Conservation (phyloP, 106 monocot species). For the Apostasia ramifera region DNA sequence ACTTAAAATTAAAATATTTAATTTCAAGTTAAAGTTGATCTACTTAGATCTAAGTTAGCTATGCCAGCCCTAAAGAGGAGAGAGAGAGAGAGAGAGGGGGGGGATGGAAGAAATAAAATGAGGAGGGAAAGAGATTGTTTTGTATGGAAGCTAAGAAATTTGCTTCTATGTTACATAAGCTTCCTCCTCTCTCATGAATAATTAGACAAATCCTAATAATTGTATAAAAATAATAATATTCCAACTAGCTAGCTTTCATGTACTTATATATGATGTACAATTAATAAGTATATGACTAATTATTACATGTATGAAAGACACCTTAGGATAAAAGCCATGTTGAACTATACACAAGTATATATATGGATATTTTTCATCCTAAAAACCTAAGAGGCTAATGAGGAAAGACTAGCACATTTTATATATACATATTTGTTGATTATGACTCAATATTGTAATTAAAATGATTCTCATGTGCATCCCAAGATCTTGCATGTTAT, state of each 20-base stretch:
- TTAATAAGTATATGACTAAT: background rate
- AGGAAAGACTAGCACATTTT: too few relatives aligned
- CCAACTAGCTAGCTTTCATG: too few relatives aligned
- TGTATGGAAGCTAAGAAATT: conserved; percentile 24
- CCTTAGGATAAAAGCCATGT: too few relatives aligned
- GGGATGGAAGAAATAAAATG: background rate
- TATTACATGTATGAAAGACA: background rate
- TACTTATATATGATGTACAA: too few relatives aligned
- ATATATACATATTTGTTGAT: too few relatives aligned
- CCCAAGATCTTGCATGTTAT: too few relatives aligned
- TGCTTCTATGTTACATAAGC: conserved; percentile 50
- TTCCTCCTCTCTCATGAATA: conserved; percentile 2
- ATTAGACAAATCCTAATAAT: background rate
- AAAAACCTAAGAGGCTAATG: too few relatives aligned
- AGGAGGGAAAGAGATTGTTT: conserved; percentile 22
- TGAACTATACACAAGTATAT: too few relatives aligned
- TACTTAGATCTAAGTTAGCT: background rate
- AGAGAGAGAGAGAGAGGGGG: conserved; percentile 4
- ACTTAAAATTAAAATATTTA: background rate
- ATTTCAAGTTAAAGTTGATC: background rate
- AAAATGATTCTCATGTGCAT: too few relatives aligned
- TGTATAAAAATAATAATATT: background rate
- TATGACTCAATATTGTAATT: too few relatives aligned
- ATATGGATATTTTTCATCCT: too few relatives aligned
- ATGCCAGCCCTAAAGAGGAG: background rate